phyloP scores from a whole-genome alignment of 2,329 filamentous ascomycete genomes.

The Neophaeococcomyces aloes region DNA sequence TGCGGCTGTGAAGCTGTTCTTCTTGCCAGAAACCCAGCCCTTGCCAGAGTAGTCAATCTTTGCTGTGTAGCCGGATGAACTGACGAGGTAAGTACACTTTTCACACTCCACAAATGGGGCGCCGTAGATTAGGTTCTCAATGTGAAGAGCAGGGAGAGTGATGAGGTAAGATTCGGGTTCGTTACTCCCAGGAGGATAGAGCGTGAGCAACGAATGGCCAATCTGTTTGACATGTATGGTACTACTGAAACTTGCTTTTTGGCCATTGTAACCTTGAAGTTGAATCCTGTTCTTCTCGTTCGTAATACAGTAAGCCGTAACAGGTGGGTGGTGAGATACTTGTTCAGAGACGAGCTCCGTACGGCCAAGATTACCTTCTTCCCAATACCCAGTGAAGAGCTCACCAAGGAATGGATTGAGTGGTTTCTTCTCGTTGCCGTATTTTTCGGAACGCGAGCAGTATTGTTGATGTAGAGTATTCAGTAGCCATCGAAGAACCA shows the following conservation, averaged over 20 bases:
- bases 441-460: constrained; percentile 61
- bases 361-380: constrained; percentile 58
- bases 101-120: constrained; percentile 84
- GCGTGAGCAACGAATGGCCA: constrained; percentile 72
- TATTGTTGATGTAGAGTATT: constrained; percentile 78
- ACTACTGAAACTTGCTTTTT: constrained; percentile 87
- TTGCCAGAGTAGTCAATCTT: constrained; percentile 90
- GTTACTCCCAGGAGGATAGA: constrained; percentile 46
- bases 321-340: constrained; percentile 86
- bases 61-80: constrained; percentile 73
- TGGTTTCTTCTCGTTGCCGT: constrained; percentile 93
- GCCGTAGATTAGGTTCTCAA: constrained; percentile 71
- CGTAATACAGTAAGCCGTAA: constrained; percentile 85
- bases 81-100: constrained; percentile 71
- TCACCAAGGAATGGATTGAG: constrained; percentile 94
- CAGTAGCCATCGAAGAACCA: constrained; percentile 85
- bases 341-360: constrained; percentile 88
- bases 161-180: constrained; percentile 68
- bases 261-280: constrained; percentile 78
- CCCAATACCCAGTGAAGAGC: constrained; percentile 86
- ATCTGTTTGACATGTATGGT: constrained; percentile 94
- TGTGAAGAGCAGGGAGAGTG: constrained; percentile 80
- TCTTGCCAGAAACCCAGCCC: constrained; percentile 91
- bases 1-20: constrained; percentile 73
- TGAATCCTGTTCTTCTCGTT: constrained; percentile 72